Percentiles rank a stretch among this genome's conserved stretches.
Conservation (phyloP, 139 green algal species). For the Chlamydomonas asymmetrica region DNA sequence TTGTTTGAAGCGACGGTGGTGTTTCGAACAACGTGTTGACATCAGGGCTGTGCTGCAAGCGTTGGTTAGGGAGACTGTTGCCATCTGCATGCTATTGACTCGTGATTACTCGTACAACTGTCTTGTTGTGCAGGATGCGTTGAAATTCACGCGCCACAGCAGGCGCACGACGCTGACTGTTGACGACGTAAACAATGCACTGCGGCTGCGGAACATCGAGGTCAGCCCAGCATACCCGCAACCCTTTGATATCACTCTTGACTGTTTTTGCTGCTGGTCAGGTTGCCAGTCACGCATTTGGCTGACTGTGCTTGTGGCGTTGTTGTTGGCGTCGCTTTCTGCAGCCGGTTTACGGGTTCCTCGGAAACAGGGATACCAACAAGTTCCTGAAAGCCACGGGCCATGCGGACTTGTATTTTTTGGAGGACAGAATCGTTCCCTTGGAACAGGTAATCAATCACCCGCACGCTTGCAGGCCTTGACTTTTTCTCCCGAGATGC, state of each 20-base stretch:
- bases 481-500: neutral
- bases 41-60: too few species aligned
- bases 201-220: constrained; percentile 78
- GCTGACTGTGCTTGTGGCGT: too few species aligned
- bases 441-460: constrained; percentile 52
- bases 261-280: too few species aligned
- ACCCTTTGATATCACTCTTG: too few species aligned
- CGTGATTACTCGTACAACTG: too few species aligned
- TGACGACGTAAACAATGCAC: constrained; percentile 81
- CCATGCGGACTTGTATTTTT: constrained; percentile 74
- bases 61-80: too few species aligned
- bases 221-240: too few species aligned
- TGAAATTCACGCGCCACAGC: constrained; percentile 86
- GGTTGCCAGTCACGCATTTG: too few species aligned
- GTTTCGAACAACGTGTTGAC: too few species aligned
- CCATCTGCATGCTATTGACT: neutral
- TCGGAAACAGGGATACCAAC: constrained; percentile 53
- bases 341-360: constrained; percentile 83
- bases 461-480: neutral
- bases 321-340: too few species aligned
- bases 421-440: constrained; percentile 58
- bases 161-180: constrained; percentile 74
- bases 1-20: too few species aligned
- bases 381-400: constrained; percentile 68
- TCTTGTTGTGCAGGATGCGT: constrained; percentile 83